These are phyloP conservation scores for Aspergillus olivimuriae DNA, from an alignment of 495 filamentous ascomycete genomes.

Conservation along the genomic window DNA sequence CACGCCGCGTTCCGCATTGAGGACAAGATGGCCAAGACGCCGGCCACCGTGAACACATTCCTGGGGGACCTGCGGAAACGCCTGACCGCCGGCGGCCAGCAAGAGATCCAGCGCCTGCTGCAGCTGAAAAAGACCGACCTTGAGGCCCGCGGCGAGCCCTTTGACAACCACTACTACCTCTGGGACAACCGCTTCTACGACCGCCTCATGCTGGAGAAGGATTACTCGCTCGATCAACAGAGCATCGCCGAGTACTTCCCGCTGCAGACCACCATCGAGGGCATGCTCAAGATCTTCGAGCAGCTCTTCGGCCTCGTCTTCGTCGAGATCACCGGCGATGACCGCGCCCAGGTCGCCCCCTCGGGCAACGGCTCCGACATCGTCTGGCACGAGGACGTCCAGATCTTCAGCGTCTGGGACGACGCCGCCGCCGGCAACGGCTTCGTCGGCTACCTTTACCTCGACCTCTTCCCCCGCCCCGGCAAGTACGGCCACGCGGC, in stretches of 20 bases:
- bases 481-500: constrained; percentile 68
- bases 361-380: constrained; percentile 58
- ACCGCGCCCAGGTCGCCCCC: constrained; percentile 48
- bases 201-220: constrained; percentile 84
- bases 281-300: constrained; percentile 95
- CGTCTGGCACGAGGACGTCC: constrained; percentile 66
- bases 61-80: constrained; percentile 70
- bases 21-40: constrained; percentile 95
- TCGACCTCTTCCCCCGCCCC: constrained; percentile 60
- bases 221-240: constrained; percentile 83
- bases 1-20: constrained; percentile 90
- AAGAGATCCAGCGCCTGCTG: constrained; percentile 67
- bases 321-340: constrained; percentile 64
- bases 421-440: constrained; percentile 55
- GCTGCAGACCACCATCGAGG: constrained; percentile 69
- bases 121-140: constrained; percentile 77
- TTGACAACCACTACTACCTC: constrained; percentile 75
- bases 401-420: constrained; percentile 67
- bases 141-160: constrained; percentile 46
- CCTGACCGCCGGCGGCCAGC: constrained; percentile 67
- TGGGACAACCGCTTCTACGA: constrained; percentile 91
- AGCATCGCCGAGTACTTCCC: constrained; percentile 94
- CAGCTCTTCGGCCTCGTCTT: constrained; percentile 87
- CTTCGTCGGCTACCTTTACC: constrained; percentile 69
- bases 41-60: constrained; percentile 79